Evolutionary conservation across 1,139 yeast species (phyloP).

Genomic region (Suhomyces maxii): DNA sequence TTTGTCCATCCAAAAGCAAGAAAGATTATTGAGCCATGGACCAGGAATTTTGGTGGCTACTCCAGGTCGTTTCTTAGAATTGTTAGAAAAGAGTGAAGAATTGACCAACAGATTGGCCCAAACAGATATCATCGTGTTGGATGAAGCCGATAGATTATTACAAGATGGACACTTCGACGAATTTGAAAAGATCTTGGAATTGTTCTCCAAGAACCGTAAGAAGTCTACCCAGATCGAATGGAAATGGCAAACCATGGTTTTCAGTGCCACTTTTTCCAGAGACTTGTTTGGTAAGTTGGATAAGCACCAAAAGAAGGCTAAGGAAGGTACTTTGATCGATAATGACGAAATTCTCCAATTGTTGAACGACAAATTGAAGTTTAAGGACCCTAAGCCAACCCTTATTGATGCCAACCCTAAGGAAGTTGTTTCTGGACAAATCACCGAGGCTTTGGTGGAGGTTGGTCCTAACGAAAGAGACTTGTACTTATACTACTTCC

Average conservation of each 20-base stretch:
- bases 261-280: constrained; percentile 89
- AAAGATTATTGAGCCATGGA: constrained; percentile 67
- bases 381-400: constrained; percentile 57
- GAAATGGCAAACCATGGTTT: constrained; percentile 88
- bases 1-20: constrained; percentile 88
- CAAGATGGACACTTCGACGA: constrained; percentile 98
- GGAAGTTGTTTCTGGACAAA: constrained; percentile 70
- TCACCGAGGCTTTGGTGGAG: constrained; percentile 86
- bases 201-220: constrained; percentile 44
- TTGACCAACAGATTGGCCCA: constrained; percentile 57
- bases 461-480: constrained; percentile 92
- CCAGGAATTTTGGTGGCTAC: constrained; percentile 92
- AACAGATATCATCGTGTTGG: constrained; percentile 75
- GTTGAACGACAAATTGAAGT: constrained; percentile 57
- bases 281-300: constrained; percentile 78
- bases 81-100: constrained; percentile 63
- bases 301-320: constrained; percentile 30
- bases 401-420: constrained; percentile 87
- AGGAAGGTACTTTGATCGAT: constrained; percentile 41
- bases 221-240: constrained; percentile 24
- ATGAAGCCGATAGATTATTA: constrained; percentile 95
- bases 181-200: constrained; percentile 74
- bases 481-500: constrained; percentile 81
- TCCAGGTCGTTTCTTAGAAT: constrained; percentile 90
- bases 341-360: constrained; percentile 56